Base-by-base conservation (phyloP, 2,329 filamentous ascomycete genomes). In the Albophoma yamanashiensis region DNA sequence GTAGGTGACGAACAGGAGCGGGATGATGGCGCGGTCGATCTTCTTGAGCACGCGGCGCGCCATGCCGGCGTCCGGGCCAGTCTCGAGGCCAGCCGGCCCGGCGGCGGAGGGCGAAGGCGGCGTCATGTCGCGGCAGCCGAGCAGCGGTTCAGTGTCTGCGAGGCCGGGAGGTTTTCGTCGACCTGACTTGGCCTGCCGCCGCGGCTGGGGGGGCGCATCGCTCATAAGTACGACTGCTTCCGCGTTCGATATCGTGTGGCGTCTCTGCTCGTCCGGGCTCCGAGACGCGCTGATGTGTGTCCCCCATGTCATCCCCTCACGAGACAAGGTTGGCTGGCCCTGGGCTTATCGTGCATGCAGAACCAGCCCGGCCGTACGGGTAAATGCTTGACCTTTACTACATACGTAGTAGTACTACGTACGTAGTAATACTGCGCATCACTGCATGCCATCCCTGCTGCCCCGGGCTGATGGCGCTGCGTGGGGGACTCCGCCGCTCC, bases 1-100 rank as follows among this genome's bases (percentile, higher is more conserved):
- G 66, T 85, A 85, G 0, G 79, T 83, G 50, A 79, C 64, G 63
- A 84, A 84, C 17, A 85, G 71, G 22, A 85, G 68, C 0, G 83
- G 81, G 5, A 85, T 78, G 15, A 86, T 70, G 17, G 72, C 72
- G 62, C 70, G 72, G 66, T 86, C 83, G 63, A 86, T 84, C 69
- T 83, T 84, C 42, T 76, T 74, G 58, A 85, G 60, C 4, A 83
- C 75, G 25, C 71, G 71, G 59, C 74, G 74, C 9, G 69, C 69
- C 64, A 69, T 62, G 20, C 59, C 64, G n/a, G 57, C 62, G 36
- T 63, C 64, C 7, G 47, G 55, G 27, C 56, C 60, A 9, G 61
- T 55, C 58, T 63, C 63, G 14, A 63, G n/a, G 14, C 34, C 42
- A 36, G 45, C 57, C 50, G 25, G 12, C 42, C n/a, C 55, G 38